Evolutionary conservation across 2,329 filamentous ascomycete species (phyloP), one percentile per base, ranked within the genome.

Genomic region (Diplodia corticola): DNA sequence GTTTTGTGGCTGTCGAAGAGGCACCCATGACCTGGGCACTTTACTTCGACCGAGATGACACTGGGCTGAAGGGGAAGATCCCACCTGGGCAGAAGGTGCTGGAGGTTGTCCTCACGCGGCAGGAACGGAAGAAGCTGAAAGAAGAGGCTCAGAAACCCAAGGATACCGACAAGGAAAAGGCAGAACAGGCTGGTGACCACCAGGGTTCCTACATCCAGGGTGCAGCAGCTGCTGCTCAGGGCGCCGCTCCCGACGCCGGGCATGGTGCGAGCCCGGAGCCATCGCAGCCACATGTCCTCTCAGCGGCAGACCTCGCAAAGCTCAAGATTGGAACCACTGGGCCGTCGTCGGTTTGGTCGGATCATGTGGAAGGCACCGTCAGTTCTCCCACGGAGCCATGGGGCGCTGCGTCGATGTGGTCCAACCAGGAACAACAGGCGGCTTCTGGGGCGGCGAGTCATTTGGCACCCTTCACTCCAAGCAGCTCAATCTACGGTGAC

Each of bases 11-110:
- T 2, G 77, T 78, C n/a, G 76, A 78, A 66, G 74, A 77, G 59
- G 67, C 68, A 3, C 70, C 75, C 7, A 71, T 69, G 1, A 40
- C 74, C 12, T 79, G 77, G 77, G 73, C 73, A 4, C 54, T 79
- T 6, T 78, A 85, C 72, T 84, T 83, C 70, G 83, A 85, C 70
- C 75, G 78, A 44, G 75, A 82, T 55, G 82, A 79, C 46, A 64
- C 35, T 24, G 63, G 63, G 12, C 37, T 64, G 10, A 48, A 55
- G 17, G 57, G 57, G 5, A 61, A 49, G 10, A 6, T 49, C 5
- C 17, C 30, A 9, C 40, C n/a, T 1, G 22, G 37, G 1, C 15
- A 20, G 15, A 64, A 55, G 17, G 63, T 28, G 2, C n/a, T 64
- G 35, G 63, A 64, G 37, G 30, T 64, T 2, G 51, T 55, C 5